These are phyloP conservation scores for Trichocomaceae sp. DNA, from an alignment of 2,329 filamentous ascomycete species.

Conservation along the genomic window DNA sequence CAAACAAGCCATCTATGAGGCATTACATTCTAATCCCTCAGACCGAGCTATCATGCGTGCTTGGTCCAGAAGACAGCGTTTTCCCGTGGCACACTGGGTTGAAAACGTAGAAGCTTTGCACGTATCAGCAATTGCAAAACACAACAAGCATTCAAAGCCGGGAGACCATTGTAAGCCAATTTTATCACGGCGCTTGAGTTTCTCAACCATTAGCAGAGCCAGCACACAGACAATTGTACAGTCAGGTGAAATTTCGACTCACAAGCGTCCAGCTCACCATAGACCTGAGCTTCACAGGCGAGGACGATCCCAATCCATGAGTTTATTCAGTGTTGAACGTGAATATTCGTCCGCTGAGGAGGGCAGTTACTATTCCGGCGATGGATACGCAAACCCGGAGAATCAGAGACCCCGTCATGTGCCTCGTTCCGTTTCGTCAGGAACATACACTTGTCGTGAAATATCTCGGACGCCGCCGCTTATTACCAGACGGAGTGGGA, in stretches of 20 bases:
- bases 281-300: background rate
- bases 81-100: slow-evolving; percentile 57
- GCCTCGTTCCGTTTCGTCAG: background rate
- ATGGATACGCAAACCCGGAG: background rate
- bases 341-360: slow-evolving; percentile 6
- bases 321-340: background rate
- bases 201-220: background rate
- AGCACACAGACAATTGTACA: slow-evolving; percentile 2
- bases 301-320: background rate
- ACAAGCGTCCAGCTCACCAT: background rate
- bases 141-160: slow-evolving; percentile 33
- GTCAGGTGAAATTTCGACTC: background rate
- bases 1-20: slow-evolving; percentile 51
- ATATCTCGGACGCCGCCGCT: background rate
- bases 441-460: background rate
- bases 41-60: slow-evolving; percentile 54
- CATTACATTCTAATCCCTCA: slow-evolving; percentile 47
- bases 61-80: slow-evolving; percentile 53
- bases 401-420: background rate
- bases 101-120: slow-evolving; percentile 54
- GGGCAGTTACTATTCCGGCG: background rate
- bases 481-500: background rate
- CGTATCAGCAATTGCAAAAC: slow-evolving; percentile 47
- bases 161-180: background rate
- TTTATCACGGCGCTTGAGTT: background rate